A percentile compares a stretch with the other conserved stretches of the same genome.
Evolutionary conservation across 352 stramenopile genomes (phyloP).

Genomic region (Phytophthora macrochlamydospora): DNA sequence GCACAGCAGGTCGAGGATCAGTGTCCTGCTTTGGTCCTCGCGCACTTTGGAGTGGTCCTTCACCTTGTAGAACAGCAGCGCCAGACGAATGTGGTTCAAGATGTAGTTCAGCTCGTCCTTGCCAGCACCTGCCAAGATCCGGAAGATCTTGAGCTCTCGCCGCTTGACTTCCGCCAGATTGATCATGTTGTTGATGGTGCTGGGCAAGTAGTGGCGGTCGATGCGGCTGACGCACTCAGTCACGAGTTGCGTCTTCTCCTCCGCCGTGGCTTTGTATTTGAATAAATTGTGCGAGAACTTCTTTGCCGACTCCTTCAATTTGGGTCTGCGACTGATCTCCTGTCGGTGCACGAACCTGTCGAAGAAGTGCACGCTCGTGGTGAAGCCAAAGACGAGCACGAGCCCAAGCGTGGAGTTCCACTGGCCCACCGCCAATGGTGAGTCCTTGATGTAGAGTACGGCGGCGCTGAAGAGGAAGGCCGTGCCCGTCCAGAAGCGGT

Average conservation of each 20-base stretch:
- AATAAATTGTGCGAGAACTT: conserved; percentile 77
- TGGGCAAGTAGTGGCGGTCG: conserved; percentile 85
- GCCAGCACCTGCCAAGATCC: conserved; percentile 93
- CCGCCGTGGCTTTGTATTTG: conserved; percentile 80
- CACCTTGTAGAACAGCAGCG: conserved; percentile 98
- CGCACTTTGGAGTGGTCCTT: conserved; percentile 90
- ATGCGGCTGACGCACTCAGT: conserved; percentile 76
- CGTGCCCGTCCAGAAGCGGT: conserved; percentile 97
- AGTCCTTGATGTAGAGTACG: conserved; percentile 96
- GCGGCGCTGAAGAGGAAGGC: conserved; percentile 92
- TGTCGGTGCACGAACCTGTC: conserved; percentile 82
- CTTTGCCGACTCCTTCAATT: conserved; percentile 52
- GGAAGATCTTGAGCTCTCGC: conserved; percentile 95
- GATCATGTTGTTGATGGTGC: conserved; percentile 91
- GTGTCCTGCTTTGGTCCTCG: conserved; percentile 88
- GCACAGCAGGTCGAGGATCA: conserved; percentile 95
- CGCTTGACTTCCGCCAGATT: conserved; percentile 80
- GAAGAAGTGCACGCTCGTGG: conserved; percentile 78
- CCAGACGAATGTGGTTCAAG: conserved; percentile 93
- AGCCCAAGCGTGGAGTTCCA: conserved; percentile 78
- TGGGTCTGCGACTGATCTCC: conserved; percentile 67
- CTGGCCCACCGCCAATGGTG: conserved; percentile 81
- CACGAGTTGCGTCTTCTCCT: conserved; percentile 80
- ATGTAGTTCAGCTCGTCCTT: conserved; percentile 98
- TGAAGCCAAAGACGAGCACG: conserved; percentile 82